Percentiles rank a stretch among this genome's conserved stretches.
These are phyloP conservation scores for Taxawa tesnikishii DNA, from an alignment of 2,329 filamentous ascomycete species.

Conservation along the genomic window DNA sequence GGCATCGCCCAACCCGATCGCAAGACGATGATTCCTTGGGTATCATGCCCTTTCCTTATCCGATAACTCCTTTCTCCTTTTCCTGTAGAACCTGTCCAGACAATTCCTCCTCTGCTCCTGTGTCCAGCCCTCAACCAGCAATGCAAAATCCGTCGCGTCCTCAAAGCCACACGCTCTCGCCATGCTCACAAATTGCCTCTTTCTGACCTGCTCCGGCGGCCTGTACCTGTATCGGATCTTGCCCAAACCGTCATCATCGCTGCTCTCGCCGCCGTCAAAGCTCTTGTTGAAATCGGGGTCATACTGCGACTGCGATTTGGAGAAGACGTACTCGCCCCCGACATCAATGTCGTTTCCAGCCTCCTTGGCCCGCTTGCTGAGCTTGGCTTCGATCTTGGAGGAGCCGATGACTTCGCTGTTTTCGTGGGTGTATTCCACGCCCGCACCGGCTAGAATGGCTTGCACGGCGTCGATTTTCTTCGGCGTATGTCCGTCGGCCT, in stretches of 20 bases:
- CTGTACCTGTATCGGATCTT: slow-evolving; percentile 50
- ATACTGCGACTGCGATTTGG: slow-evolving; percentile 12
- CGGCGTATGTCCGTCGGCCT: slow-evolving; percentile 10
- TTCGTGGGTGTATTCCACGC: slow-evolving; percentile 91
- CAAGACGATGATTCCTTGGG: too few relatives aligned
- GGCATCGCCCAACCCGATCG: too few relatives aligned
- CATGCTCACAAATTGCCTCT: slow-evolving; percentile 85
- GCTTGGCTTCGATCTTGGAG: slow-evolving; percentile 76
- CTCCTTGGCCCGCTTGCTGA: slow-evolving; percentile 65
- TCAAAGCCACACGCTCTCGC: slow-evolving; percentile 62
- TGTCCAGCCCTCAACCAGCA: slow-evolving; percentile 84
- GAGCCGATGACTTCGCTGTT: slow-evolving; percentile 92
- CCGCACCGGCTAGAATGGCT: slow-evolving; percentile 76
- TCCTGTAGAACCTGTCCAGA: slow-evolving; percentile 68
- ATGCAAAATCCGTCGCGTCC: slow-evolving; percentile 70
- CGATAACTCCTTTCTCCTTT: slow-evolving; percentile 47
- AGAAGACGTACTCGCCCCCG: slow-evolving; percentile 46
- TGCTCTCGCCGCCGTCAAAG: not conserved
- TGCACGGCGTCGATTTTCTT: slow-evolving; percentile 63
- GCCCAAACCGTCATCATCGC: slow-evolving; percentile 9
- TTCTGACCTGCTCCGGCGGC: slow-evolving; percentile 61
- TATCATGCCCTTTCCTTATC: too few relatives aligned
- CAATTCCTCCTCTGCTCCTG: slow-evolving; percentile 68
- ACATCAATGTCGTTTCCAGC: slow-evolving; percentile 38
- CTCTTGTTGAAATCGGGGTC: not conserved